Conservation (phyloP, 2,329 filamentous ascomycete genomes). For the Metarhizium guizhouense region DNA sequence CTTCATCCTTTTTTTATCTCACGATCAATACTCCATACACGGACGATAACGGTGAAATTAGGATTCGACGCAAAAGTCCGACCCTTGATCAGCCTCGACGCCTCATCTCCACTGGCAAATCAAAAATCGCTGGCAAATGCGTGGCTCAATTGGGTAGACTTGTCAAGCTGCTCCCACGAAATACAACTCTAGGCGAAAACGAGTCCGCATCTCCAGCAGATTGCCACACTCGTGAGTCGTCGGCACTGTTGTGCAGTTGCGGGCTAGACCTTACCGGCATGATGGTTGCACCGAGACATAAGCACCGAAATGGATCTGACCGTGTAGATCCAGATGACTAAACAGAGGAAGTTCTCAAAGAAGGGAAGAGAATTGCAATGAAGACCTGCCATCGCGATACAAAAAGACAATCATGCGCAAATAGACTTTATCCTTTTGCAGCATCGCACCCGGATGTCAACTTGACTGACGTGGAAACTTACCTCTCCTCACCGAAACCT, state of each 20-base stretch:
- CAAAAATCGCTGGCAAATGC: no score
- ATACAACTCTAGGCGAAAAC: no score
- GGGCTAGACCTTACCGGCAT: background rate
- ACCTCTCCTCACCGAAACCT: background rate
- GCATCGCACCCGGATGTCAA: background rate
- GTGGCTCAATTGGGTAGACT: background rate
- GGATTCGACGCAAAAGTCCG: background rate
- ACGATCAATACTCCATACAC: no score
- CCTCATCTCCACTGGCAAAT: background rate
- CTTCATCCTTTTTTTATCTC: no score
- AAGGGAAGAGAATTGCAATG: background rate
- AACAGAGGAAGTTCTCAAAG: background rate
- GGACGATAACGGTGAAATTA: background rate
- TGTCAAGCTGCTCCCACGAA: no score
- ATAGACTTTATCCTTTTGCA: no score
- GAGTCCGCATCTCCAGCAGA: no score
- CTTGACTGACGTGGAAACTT: background rate
- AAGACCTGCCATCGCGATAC: background rate
- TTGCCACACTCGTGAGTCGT: no score
- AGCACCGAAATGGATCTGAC: background rate
- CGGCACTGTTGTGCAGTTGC: background rate
- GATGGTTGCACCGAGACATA: background rate
- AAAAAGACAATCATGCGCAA: no score
- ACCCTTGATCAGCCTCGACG: background rate
- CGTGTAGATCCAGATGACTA: background rate